These are phyloP conservation scores for Haberlea rhodopensis DNA, from an alignment of 257 asterid species.

Conservation along the genomic window DNA sequence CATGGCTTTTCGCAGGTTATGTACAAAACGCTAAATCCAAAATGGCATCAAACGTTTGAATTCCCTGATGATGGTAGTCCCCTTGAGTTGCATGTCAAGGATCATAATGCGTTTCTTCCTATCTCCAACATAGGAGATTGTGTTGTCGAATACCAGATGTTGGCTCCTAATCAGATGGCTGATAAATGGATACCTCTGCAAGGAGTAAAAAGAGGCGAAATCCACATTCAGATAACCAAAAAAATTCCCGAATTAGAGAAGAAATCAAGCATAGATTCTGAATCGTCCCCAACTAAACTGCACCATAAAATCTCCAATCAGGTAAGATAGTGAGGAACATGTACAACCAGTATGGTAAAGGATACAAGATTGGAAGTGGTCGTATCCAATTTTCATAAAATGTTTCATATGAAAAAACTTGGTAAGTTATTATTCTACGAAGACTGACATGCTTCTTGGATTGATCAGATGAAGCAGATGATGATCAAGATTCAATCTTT, in stretches of 20 bases:
- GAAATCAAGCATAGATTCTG: constrained; percentile 51
- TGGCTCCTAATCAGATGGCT: constrained; percentile 84
- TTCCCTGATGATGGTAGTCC: constrained; percentile 86
- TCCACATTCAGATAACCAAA: constrained; percentile 77
- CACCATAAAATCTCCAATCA: constrained; percentile 55
- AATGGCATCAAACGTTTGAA: constrained; percentile 94
- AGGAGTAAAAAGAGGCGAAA: constrained; percentile 82
- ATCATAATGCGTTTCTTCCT: constrained; percentile 78
- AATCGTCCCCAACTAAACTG: constrained; percentile 52
- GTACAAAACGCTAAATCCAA: constrained; percentile 68
- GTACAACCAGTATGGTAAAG: too few species aligned
- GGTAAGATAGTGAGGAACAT: too few species aligned
- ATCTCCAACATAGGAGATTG: constrained; percentile 82
- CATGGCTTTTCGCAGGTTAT: constrained; percentile 51
- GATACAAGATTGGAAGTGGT: too few species aligned
- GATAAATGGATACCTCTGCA: constrained; percentile 98
- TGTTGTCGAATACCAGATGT: constrained; percentile 72
- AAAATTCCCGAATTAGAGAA: constrained; percentile 68
- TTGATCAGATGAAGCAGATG: constrained; percentile 65
- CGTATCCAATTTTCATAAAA: too few species aligned
- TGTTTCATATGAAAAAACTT: too few species aligned
- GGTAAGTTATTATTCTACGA: too few species aligned
- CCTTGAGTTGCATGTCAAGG: constrained; percentile 73
- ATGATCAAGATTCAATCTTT: constrained; percentile 66
- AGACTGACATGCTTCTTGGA: constrained; percentile 12